These are phyloP conservation scores for Urochloa ruziziensis DNA, from an alignment of 176 grass and related monocot genomes.

Conservation along the genomic window DNA sequence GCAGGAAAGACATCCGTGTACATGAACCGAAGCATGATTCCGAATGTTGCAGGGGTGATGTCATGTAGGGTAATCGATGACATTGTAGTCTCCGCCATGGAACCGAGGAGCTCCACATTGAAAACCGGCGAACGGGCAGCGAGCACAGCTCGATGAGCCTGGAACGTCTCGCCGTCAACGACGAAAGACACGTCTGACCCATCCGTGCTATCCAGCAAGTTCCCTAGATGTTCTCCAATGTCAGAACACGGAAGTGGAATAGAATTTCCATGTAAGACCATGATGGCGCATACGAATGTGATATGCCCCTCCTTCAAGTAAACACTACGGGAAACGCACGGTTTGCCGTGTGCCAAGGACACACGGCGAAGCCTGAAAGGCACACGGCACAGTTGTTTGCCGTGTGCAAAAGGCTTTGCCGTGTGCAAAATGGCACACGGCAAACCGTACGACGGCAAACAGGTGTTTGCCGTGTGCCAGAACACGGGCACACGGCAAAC, in stretches of 20 bases:
- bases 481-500: too few species aligned
- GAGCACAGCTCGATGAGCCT: conserved; percentile 12
- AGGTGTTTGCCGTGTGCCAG: too few species aligned
- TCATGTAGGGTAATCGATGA: conserved; percentile 16
- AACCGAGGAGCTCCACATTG: not conserved
- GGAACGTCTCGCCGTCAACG: conserved; percentile 22
- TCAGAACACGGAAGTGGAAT: not conserved
- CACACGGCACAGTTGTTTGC: too few species aligned
- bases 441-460: too few species aligned
- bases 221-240: not conserved
- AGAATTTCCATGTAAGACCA: not conserved
- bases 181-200: conserved; percentile 16
- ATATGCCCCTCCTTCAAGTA: not conserved
- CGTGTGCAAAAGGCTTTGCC: too few species aligned
- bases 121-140: conserved; percentile 35
- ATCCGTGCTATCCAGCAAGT: not conserved
- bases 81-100: conserved; percentile 19
- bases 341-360: too few species aligned
- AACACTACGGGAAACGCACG: too few species aligned
- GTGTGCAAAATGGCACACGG: too few species aligned
- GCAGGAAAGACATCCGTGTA: conserved; percentile 38
- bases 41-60: conserved; percentile 19
- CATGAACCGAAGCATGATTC: conserved; percentile 41
- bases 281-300: not conserved
- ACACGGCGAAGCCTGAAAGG: too few species aligned